Base-by-base conservation (phyloP, 768 basidiomycete species). In the Termitomyces sp. region DNA sequence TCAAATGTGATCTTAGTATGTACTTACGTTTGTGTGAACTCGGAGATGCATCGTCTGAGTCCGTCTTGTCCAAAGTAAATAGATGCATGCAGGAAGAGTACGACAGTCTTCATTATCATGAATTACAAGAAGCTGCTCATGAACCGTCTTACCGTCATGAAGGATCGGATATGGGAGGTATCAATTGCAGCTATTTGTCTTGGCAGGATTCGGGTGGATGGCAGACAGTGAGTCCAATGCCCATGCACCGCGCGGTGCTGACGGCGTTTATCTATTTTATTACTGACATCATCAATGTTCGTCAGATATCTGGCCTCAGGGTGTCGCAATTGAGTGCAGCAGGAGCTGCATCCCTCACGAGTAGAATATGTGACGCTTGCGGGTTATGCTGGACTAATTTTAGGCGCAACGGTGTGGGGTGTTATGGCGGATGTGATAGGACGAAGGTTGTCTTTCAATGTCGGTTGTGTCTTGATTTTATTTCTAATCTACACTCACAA, bases 141-240 rank as follows among this genome's bases (percentile, higher is more conserved):
- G 36, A 5, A 26, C 24, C 9, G 32, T 51, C 54, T 60, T n/a
- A 16, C 7, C 32, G 22, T 10, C 34, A 10, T 47, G 26, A 63
- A 80, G 79, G 58, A 79, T 82, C 47, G 79, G 80, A 46, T 81
- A 78, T 36, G 80, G 80, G n/a, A 72, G 71, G 43, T 82, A 81
- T 68, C 80, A 81, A 56, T 68, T 70, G 53, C 76, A 81, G 62
- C 72, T 82, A 37, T 80, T 82, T 64, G 24, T 72, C 24, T 68
- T 82, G 10, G 70, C 76, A 52, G 80, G 79, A 53, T 64, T 81
- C 8, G 79, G 80, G 55, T 81, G 80, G 79, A 61, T 76, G 43
- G 78, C 76, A 49, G 80, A 80, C 62, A 79, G 80, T 82, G 39
- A 60, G 76, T 66, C 22, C 24, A 34, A 40, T 16, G 7, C n/a